Evolutionary conservation across 345 rosid species (phyloP), one percentile per base, ranked within the genome.

Genomic region (Aethionema arabicum): DNA sequence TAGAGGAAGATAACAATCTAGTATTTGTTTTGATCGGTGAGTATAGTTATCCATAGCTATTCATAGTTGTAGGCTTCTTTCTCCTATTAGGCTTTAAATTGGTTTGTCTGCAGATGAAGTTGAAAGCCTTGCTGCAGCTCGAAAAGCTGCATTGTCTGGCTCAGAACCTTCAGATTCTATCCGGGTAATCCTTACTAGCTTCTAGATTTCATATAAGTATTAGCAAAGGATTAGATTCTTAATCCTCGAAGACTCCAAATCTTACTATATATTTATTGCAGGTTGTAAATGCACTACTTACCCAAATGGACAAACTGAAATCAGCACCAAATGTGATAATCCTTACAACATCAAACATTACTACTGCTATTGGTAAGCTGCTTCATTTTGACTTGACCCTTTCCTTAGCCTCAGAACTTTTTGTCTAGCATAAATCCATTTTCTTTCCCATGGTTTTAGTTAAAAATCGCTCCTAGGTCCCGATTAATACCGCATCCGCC

Each of bases 131-230:
- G 99, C 99, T 54, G 96, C 97, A 41, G 92, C 97, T 45, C 79
- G 97, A 59, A 90, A 90, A 73, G 95, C 97, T 70, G 99, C 97
- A 56, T 71, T 93, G 74, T 93, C 96, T 64, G 97, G 97, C 58
- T 93, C 99, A 37, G 97, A 93, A 66, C 99, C 99, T 75, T 90
- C 99, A 65, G 99, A 93, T 83, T 90, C 99, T 29, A 90, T 93
- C 58, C 78, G 99, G 78, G 95, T 93, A 87, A 4, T 11, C 32
- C 4, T 64, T 64, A 46, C 38, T 52, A 51, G 45, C 62, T 53
- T 60, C 43, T 37, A 14, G 30, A 27, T 43, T 35, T 55, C 14
- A 9, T 16, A 13, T 8, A 7, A 41, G 8, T 32, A 13, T 42
- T 32, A 38, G 33, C 37, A 2, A 51, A 45, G 35, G 31, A 33